Evolutionary conservation across 164 flowering plant species (phyloP), one percentile per base, ranked within the genome.

Genomic region (Stephania cephalantha): DNA sequence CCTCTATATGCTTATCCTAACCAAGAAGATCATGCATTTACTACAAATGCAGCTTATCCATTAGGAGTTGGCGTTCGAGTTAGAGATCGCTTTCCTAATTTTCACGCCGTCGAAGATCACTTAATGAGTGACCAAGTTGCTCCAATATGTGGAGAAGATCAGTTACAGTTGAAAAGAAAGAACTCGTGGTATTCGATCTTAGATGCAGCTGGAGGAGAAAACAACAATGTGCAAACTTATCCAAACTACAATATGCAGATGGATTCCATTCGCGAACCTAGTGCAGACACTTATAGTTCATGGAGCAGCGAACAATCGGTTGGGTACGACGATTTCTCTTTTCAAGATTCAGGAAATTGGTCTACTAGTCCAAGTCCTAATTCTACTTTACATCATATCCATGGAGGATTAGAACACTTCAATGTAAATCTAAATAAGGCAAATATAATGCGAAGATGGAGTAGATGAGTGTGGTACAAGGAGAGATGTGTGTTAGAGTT

Each of bases 101-200:
- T 35, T 35, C 42, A 35, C 42, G 42, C 42, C 2, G 53, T 79
- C 22, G 73, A 30, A 0, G 35, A 69, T 17, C 76, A 79, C 22
- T 68, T 79, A 12, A 22, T 76, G 6, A 29, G 46, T 18, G 78
- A 71, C 6, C 61, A 72, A 55, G 6, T 13, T 30, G 50, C 72
- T 44, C 8, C 70, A 4, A 31, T 18, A 7, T 13, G 45, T 63
- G 9, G 64, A 5, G 75, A 69, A 35, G 42, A 35, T 3, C 72
- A 65, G 18, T 44, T 46, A 25, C n/a, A 68, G 20, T 20, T 58
- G 22, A 72, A 20, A 9, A 68, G 11, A 68, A 66, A 68, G 44
- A 68, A 73, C 18, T 77, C 76, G 13, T 53, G 69, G 73, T 7
- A 18, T 58, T 69, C 69, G 31, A 64, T 73, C 30, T 73, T 73